Percentiles rank a stretch among this genome's conserved stretches.
These are phyloP conservation scores for Purshia tridentata DNA, from an alignment of 306 rosid genomes.

Conservation along the genomic window DNA sequence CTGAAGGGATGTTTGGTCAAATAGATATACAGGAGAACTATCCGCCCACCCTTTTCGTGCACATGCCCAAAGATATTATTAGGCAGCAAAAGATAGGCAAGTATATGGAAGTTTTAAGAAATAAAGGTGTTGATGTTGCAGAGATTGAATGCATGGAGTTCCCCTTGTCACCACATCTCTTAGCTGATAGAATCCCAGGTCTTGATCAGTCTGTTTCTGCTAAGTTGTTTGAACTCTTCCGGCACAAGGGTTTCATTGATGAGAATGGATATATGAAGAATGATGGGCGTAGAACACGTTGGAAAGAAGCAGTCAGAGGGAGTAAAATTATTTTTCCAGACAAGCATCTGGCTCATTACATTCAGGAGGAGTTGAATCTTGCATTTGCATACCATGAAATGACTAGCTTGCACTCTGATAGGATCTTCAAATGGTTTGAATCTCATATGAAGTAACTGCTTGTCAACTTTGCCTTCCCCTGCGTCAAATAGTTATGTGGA, in stretches of 20 bases:
- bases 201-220: conserved; percentile 56
- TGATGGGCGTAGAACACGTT: conserved; percentile 65
- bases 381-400: conserved; percentile 88
- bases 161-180: conserved; percentile 50
- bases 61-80: conserved; percentile 83
- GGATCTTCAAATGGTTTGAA: conserved; percentile 71
- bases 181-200: conserved; percentile 78
- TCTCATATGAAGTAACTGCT: conserved; percentile 50
- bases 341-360: conserved; percentile 50
- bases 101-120: conserved; percentile 46
- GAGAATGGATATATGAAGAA: conserved; percentile 70
- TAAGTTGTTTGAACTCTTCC: conserved; percentile 56
- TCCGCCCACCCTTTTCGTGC: conserved; percentile 83
- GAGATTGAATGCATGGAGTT: conserved; percentile 81
- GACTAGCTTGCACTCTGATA: conserved; percentile 71
- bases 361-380: conserved; percentile 90
- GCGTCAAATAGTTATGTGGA: conserved; percentile 4
- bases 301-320: conserved; percentile 55
- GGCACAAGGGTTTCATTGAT: conserved; percentile 64
- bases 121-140: conserved; percentile 62
- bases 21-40: conserved; percentile 53
- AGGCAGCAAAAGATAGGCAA: conserved; percentile 67
- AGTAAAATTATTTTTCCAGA: conserved; percentile 36
- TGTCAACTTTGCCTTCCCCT: not conserved
- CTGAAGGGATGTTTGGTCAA: conserved; percentile 73